A percentile compares a stretch with the other conserved stretches of the same genome.
phyloP scores from a whole-genome alignment of 164 flowering plant species.

The Tetrastigma voinierianum region DNA sequence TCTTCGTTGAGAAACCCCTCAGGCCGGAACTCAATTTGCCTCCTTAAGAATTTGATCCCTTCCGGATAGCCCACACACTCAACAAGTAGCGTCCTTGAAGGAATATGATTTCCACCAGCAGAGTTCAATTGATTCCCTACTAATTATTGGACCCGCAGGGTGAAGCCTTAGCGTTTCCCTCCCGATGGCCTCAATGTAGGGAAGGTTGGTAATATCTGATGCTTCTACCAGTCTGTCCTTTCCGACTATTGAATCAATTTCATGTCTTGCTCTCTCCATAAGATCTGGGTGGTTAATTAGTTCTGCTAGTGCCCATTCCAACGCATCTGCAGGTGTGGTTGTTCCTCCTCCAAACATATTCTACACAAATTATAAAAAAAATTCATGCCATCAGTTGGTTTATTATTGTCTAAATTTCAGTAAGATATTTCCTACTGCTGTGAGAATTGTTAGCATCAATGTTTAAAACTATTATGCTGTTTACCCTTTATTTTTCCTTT shows the following conservation, averaged over 20 bases:
- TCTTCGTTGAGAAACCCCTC: constrained; percentile 46
- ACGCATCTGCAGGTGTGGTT: constrained; percentile 8
- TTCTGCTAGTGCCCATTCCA: constrained; percentile 24
- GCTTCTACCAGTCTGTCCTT: constrained; percentile 18
- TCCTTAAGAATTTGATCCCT: constrained; percentile 54
- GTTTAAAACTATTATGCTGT: too few species aligned
- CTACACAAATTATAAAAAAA: constrained; percentile 1
- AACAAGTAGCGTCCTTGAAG: constrained; percentile 36
- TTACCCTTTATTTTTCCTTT: too few species aligned
- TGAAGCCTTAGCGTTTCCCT: constrained; percentile 63
- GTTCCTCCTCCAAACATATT: constrained; percentile 21
- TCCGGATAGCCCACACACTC: constrained; percentile 56
- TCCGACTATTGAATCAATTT: constrained; percentile 17
- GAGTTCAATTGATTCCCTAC: constrained; percentile 31
- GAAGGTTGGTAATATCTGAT: constrained; percentile 19
- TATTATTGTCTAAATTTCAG: too few species aligned
- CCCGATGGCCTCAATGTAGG: constrained; percentile 20
- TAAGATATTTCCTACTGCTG: too few species aligned
- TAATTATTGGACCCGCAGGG: constrained; percentile 46
- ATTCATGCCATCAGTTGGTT: too few species aligned
- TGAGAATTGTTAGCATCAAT: too few species aligned
- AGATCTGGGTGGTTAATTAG: constrained; percentile 23
- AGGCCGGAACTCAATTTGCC: constrained; percentile 51
- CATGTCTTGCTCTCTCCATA: constrained; percentile 17
- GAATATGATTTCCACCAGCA: constrained; percentile 42